These are phyloP conservation scores for Macrophomina tecta DNA, from an alignment of 2,329 filamentous ascomycete species.

Conservation along the genomic window DNA sequence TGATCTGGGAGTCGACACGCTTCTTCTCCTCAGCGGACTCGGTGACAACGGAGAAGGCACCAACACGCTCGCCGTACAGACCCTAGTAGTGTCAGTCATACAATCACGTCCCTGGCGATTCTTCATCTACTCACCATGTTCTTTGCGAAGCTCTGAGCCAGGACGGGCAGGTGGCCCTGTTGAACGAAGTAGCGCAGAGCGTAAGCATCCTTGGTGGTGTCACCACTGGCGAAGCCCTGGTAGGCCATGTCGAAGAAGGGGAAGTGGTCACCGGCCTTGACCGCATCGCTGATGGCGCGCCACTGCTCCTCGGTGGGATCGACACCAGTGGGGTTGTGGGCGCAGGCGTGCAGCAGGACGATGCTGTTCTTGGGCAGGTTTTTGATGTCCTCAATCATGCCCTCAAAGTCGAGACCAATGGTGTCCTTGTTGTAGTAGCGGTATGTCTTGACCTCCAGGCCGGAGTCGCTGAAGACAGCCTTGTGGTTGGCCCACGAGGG, in stretches of 20 bases:
- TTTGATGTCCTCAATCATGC: conserved; percentile 89
- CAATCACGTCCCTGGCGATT: background rate
- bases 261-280: conserved; percentile 87
- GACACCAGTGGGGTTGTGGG: conserved; percentile 96
- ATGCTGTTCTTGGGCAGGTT: conserved; percentile 84
- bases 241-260: conserved; percentile 99
- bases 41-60: conserved; percentile 92
- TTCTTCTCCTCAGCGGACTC: conserved; percentile 88
- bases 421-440: conserved; percentile 99
- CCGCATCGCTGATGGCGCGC: conserved; percentile 83
- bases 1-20: conserved; percentile 95
- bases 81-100: conserved; percentile 60
- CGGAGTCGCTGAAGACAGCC: conserved; percentile 92
- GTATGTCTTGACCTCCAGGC: conserved; percentile 92
- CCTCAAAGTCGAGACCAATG: conserved; percentile 96
- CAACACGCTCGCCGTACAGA: conserved; percentile 97
- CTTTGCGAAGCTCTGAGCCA: conserved; percentile 97
- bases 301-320: conserved; percentile 93
- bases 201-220: conserved; percentile 92
- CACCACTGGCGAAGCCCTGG: conserved; percentile 94
- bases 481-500: conserved; percentile 99
- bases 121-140: conserved; percentile 76
- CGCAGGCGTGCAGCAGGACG: conserved; percentile 94
- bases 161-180: conserved; percentile 85
- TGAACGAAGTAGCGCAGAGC: conserved; percentile 91